Evolutionary conservation across 208 protist species (phyloP).

Genomic region (Leishmania braziliensis): DNA sequence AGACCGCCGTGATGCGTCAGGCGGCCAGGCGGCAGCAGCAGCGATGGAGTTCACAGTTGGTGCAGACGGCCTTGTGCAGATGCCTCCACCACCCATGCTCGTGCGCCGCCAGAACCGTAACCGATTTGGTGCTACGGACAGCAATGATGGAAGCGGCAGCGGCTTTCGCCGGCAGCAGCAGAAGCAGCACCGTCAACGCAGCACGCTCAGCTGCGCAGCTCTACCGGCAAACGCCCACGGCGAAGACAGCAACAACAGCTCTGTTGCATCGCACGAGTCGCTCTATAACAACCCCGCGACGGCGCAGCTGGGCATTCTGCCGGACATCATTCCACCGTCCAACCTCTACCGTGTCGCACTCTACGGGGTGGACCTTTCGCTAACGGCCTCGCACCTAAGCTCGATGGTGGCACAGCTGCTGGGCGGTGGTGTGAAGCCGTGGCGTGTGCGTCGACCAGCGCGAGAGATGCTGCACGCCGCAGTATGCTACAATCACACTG

Average conservation of each 20-base stretch:
- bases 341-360: constrained; percentile 48
- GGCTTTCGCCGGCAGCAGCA: background rate
- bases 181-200: background rate
- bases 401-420: constrained; percentile 67
- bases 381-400: constrained; percentile 49
- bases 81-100: constrained; percentile 30
- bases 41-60: constrained; percentile 27
- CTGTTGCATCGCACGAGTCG: constrained; percentile 33
- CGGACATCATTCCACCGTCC: constrained; percentile 30
- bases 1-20: constrained; percentile 20
- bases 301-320: constrained; percentile 24
- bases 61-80: constrained; percentile 31
- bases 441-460: constrained; percentile 61
- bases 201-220: background rate
- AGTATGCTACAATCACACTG: constrained; percentile 1
- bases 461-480: constrained; percentile 36
- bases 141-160: background rate
- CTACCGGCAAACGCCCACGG: background rate
- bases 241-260: constrained; percentile 9
- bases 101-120: constrained; percentile 12
- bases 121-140: background rate
- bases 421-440: constrained; percentile 35
- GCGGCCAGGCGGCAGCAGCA: constrained; percentile 3
- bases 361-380: constrained; percentile 69
- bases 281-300: constrained; percentile 28